Evolutionary conservation across 768 basidiomycete species (phyloP).

Genomic region (Hortiboletus flavorubellus): DNA sequence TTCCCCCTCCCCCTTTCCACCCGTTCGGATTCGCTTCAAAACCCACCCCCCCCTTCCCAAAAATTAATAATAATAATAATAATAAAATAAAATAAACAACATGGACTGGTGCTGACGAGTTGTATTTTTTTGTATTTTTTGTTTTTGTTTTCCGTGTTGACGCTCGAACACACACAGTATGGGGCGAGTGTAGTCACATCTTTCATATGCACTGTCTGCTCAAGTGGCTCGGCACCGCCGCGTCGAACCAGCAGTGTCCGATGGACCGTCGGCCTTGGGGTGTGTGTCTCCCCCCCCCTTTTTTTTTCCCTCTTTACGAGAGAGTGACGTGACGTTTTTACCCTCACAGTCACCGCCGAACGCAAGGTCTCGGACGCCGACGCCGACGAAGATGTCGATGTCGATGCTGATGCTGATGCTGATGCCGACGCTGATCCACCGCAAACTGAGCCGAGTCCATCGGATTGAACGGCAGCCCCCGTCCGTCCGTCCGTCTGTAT

Average conservation of each 20-base stretch:
- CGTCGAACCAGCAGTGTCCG: constrained; percentile 96
- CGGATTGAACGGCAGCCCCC: background rate
- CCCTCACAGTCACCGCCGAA: constrained; percentile 48
- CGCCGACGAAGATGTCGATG: background rate
- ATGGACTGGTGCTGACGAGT: no score
- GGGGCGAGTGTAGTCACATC: constrained; percentile 96
- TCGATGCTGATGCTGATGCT: background rate
- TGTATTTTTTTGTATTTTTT: no score
- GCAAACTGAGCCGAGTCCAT: background rate
- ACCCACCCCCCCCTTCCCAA: no score
- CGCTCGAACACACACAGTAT: constrained; percentile 66
- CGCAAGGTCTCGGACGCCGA: constrained; percentile 38
- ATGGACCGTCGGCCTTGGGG: constrained; percentile 96
- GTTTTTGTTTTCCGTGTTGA: no score
- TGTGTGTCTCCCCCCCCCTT: constrained; percentile 44
- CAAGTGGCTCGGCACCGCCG: constrained; percentile 90
- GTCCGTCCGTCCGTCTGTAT: background rate
- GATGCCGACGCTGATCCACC: background rate
- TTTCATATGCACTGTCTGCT: constrained; percentile 99
- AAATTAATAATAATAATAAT: no score
- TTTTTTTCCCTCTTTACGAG: background rate
- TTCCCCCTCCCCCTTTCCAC: background rate
- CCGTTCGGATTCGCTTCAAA: background rate
- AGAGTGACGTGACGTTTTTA: background rate
- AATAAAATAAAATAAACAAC: no score